Conservation (phyloP, 441 rosid species). For the Pelargonium citronellum region DNA sequence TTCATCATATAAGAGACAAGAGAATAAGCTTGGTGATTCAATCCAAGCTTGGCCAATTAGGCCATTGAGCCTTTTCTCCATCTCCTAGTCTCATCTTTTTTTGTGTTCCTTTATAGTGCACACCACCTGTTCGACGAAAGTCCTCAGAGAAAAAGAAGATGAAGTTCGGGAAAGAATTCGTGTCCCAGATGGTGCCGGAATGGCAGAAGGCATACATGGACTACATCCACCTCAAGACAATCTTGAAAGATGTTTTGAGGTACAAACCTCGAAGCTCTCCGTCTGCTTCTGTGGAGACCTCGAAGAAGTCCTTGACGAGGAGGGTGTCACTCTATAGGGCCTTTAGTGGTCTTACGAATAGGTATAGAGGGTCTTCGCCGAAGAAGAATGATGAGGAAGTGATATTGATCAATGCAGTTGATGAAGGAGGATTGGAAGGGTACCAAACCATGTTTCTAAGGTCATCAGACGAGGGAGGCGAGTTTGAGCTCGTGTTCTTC, state of each 20-base stretch:
- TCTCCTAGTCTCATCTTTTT: too few relatives aligned
- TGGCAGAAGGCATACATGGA: constrained; percentile 77
- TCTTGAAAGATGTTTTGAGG: constrained; percentile 38
- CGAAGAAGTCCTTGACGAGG: constrained; percentile 18
- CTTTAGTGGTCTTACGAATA: constrained; percentile 60
- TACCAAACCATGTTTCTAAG: constrained; percentile 47
- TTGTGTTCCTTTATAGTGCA: neutral
- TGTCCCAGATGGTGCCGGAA: constrained; percentile 59
- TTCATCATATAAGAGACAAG: neutral
- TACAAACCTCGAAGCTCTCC: constrained; percentile 12
- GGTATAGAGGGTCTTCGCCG: constrained; percentile 30
- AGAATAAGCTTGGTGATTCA: neutral
- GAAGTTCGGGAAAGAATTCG: constrained; percentile 46
- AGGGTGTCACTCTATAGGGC: constrained; percentile 61
- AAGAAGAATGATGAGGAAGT: constrained; percentile 44
- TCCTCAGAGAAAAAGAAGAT: constrained; percentile 10
- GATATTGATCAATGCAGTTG: constrained; percentile 35
- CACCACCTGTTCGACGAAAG: neutral
- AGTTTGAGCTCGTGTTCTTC: constrained; percentile 54
- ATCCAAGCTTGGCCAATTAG: neutral
- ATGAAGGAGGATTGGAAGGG: constrained; percentile 24
- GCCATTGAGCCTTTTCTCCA: neutral
- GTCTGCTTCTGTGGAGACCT: neutral
- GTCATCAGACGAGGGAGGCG: constrained; percentile 56
- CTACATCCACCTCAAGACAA: constrained; percentile 42